Conservation (phyloP, 768 basidiomycete genomes). For the Naganishia onofrii region DNA sequence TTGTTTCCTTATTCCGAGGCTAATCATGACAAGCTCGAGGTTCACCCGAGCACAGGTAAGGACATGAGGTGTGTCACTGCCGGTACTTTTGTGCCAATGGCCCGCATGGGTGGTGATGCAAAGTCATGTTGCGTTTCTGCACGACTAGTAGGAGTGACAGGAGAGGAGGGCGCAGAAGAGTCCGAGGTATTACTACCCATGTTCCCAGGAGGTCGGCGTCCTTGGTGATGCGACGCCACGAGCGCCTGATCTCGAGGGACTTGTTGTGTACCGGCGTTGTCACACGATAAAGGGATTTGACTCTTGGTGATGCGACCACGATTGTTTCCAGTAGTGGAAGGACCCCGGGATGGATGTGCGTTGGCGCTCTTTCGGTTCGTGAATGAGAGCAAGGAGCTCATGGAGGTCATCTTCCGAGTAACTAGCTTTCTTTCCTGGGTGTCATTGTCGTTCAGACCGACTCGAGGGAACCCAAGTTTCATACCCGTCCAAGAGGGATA, state of each 20-base stretch:
- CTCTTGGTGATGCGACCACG: not conserved
- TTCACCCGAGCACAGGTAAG: too few species aligned
- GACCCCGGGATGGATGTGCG: not conserved
- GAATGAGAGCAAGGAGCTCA: conserved; percentile 10
- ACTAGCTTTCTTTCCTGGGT: not conserved
- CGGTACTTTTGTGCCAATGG: not conserved
- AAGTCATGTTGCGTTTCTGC: not conserved
- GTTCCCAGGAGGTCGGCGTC: too few species aligned
- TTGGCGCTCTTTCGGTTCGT: not conserved
- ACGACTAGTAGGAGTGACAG: not conserved
- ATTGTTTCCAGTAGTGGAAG: not conserved
- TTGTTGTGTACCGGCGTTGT: not conserved
- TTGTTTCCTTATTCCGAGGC: too few species aligned
- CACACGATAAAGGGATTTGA: not conserved
- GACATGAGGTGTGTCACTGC: not conserved
- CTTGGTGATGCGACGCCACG: not conserved
- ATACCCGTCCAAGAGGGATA: not conserved
- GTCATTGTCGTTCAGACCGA: not conserved
- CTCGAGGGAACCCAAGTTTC: not conserved
- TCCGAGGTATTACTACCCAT: not conserved
- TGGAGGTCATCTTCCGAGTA: conserved; percentile 3
- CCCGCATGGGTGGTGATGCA: too few species aligned
- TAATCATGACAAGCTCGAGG: too few species aligned
- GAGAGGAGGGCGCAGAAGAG: not conserved
- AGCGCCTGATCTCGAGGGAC: not conserved